Evolutionary conservation across 2,329 filamentous ascomycete genomes (phyloP).

Genomic region (Moelleriella libera): DNA sequence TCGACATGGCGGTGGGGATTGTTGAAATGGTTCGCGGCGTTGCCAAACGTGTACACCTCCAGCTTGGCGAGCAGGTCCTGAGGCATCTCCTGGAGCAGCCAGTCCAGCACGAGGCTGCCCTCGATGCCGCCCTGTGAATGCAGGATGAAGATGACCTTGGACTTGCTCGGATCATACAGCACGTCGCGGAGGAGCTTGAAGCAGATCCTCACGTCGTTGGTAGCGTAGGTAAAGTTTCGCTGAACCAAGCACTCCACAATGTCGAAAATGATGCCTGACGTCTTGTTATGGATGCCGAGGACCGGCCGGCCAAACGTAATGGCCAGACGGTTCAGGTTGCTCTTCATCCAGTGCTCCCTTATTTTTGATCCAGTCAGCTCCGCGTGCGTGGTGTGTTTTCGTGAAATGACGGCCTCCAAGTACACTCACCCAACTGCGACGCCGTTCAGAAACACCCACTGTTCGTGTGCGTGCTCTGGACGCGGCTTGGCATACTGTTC

Average conservation of each 20-base stretch:
- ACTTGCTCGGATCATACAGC: constrained; percentile 45
- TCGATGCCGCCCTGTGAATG: constrained; percentile 71
- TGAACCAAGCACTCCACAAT: constrained; percentile 66
- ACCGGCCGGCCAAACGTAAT: constrained; percentile 59
- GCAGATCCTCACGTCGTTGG: constrained; percentile 49
- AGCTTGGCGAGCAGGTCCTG: constrained; percentile 52
- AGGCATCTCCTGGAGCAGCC: constrained; percentile 59
- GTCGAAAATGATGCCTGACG: constrained; percentile 62
- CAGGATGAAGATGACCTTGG: constrained; percentile 59
- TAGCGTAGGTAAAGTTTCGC: constrained; percentile 60
- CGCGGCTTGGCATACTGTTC: constrained; percentile 33
- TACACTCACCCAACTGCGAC: constrained; percentile 43
- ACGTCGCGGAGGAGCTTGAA: constrained; percentile 47
- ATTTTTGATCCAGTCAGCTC: neutral
- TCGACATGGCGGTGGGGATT: constrained; percentile 46
- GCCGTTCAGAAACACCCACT: constrained; percentile 73
- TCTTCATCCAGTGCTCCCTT: constrained; percentile 52
- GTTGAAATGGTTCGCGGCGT: constrained; percentile 70
- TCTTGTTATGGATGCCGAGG: constrained; percentile 62
- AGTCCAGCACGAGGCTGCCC: constrained; percentile 59
- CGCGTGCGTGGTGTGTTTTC: neutral
- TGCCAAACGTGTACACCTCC: constrained; percentile 68
- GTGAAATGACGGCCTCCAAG: neutral
- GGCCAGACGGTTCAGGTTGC: constrained; percentile 56
- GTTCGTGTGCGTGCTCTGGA: constrained; percentile 44